Base-by-base conservation (phyloP, 2,329 filamentous ascomycete species). In the Taxawa tesnikishii region DNA sequence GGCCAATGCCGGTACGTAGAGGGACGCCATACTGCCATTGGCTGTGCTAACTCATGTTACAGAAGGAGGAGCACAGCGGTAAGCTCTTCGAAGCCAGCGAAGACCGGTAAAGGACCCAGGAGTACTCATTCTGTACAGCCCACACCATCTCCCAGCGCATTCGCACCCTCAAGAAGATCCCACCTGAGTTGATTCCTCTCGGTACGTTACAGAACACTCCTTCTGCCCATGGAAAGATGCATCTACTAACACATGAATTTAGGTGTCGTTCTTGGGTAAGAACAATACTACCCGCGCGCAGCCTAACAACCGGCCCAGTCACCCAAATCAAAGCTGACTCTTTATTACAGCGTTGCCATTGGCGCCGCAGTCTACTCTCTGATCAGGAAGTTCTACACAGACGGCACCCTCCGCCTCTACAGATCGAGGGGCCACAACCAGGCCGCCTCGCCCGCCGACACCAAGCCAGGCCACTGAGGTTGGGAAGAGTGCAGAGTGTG, bases 81-180 rank as follows among this genome's bases (percentile, higher is more conserved):
- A 70, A 44, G 63, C 41, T n/a, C 3, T 6, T n/a, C n/a, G n/a
- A n/a, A n/a, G n/a, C n/a, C n/a, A 17, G 7, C 12, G 12, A 27
- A 15, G n/a, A 8, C 11, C 5, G 17, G 15, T 16, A 25, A 19
- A 26, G 6, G 11, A 10, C 24, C 27, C 17, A 21, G 17, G 11
- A 15, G 10, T 21, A 25, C 17, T 17, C 8, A 23, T 23, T 8
- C n/a, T 8, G 19, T 42, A 45, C 48, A 98, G 90, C 84, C 58
- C 90, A 96, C 68, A 94, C 88, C 51, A 76, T 96, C 62, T 94
- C 88, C 46, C 90, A 96, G 70, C 83, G 88, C 58, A 70, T 98
- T 51, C 82, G 87, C 58, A 79, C 76, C 57, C 70, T 94, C 54
- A 87, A 81, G 73, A 77, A 78, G 65, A 80, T 96, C 55, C 90